These are phyloP conservation scores for Pseudopyrenochaeta lycopersici DNA, from an alignment of 2,329 filamentous ascomycete genomes.

Conservation along the genomic window DNA sequence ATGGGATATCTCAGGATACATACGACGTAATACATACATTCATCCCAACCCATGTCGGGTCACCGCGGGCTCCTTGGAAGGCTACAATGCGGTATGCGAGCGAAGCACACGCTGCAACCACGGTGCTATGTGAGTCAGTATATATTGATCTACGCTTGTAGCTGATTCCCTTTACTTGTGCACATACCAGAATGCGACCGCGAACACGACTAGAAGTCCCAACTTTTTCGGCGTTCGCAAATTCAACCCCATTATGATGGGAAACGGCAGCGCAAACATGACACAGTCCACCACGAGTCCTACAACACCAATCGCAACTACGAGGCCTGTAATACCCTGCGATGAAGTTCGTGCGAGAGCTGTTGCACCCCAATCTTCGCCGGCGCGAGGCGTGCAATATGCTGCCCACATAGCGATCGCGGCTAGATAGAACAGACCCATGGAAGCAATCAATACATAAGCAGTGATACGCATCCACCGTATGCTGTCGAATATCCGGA, in stretches of 20 bases:
- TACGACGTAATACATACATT: neutral
- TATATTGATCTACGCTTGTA: neutral
- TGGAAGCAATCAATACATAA: slow-evolving; percentile 4
- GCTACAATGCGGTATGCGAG: slow-evolving; percentile 1
- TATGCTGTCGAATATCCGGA: slow-evolving; percentile 12
- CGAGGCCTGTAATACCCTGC: neutral
- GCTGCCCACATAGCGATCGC: slow-evolving; percentile 2
- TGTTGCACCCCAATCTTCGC: slow-evolving; percentile 5
- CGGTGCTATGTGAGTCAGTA: neutral
- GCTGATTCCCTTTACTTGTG: neutral
- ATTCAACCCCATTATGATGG: slow-evolving; percentile 1
- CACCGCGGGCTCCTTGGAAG: neutral
- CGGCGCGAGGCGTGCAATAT: slow-evolving; percentile 2
- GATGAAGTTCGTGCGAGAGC: neutral
- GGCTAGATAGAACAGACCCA: slow-evolving; percentile 4
- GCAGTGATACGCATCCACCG: slow-evolving; percentile 6
- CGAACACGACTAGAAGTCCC: slow-evolving; percentile 5
- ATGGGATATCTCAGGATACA: neutral
- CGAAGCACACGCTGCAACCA: neutral
- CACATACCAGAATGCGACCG: neutral
- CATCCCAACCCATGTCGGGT: neutral
- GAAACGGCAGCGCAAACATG: slow-evolving; percentile 10
- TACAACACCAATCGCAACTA: neutral
- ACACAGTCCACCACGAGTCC: slow-evolving; percentile 5
- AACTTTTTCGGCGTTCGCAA: slow-evolving; percentile 2